Evolutionary conservation across 208 protist genomes (phyloP).

Genomic region (Trypanosoma theileri): DNA sequence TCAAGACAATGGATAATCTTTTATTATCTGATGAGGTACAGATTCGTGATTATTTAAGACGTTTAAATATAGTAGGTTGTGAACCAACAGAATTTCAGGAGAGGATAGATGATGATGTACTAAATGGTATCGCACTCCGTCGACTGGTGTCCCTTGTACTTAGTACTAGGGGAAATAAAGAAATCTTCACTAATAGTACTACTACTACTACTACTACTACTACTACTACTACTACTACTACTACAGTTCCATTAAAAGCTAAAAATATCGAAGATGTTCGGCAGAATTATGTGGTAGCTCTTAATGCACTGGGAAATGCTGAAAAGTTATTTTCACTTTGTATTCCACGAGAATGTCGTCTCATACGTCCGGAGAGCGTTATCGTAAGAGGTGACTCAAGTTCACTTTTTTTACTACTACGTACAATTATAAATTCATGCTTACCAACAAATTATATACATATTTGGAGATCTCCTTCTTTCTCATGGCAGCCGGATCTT

Average conservation of each 20-base stretch:
- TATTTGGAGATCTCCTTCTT: conserved; percentile 28
- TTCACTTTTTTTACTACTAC: conserved; percentile 34
- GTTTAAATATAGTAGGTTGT: conserved; percentile 60
- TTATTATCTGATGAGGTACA: conserved; percentile 22
- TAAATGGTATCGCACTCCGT: conserved; percentile 67
- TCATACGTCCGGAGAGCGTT: conserved; percentile 49
- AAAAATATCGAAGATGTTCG: conserved; percentile 27
- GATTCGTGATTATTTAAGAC: conserved; percentile 69
- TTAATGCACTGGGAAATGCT: conserved; percentile 2
- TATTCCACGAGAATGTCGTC: conserved; percentile 30
- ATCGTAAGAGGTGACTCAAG: conserved; percentile 31
- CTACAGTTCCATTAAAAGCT: conserved; percentile 1
- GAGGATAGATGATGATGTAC: conserved; percentile 54
- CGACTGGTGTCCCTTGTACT: conserved; percentile 40
- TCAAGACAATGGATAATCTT: background rate
- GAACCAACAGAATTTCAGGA: conserved; percentile 16
- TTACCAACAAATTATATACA: conserved; percentile 44
- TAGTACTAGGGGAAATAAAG: background rate
- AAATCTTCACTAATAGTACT: background rate
- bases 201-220: no score
- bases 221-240: no score
- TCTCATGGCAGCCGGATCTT: conserved; percentile 47
- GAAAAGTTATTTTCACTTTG: conserved; percentile 14
- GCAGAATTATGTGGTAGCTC: conserved; percentile 17
- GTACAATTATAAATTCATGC: conserved; percentile 45